Evolutionary conservation across 2,329 filamentous ascomycete genomes (phyloP).

Genomic region (Knufia fluminis): DNA sequence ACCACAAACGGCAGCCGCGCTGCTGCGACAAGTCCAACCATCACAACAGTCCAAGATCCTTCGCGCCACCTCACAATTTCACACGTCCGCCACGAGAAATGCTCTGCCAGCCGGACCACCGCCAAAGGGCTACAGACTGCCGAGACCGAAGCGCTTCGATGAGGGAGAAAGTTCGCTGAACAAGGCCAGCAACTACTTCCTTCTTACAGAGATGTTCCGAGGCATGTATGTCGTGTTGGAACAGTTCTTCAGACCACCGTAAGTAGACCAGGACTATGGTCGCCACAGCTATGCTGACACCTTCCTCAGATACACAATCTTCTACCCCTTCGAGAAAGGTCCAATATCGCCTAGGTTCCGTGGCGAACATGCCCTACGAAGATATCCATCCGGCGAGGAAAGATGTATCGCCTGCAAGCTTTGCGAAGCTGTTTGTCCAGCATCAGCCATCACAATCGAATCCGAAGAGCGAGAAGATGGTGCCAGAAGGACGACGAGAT

Average conservation of each 20-base stretch:
- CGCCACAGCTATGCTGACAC: slow-evolving; percentile 11
- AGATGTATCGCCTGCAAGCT: slow-evolving; percentile 99
- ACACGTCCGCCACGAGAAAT: slow-evolving; percentile 51
- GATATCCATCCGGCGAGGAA: slow-evolving; percentile 96
- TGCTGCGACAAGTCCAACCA: slow-evolving; percentile 20
- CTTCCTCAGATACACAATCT: slow-evolving; percentile 77
- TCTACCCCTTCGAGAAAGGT: slow-evolving; percentile 97
- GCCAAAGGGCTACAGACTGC: slow-evolving; percentile 70
- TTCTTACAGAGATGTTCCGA: slow-evolving; percentile 88
- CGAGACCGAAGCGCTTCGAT: slow-evolving; percentile 67
- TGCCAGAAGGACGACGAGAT: slow-evolving; percentile 86
- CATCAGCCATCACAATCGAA: slow-evolving; percentile 97
- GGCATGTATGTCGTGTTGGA: slow-evolving; percentile 97
- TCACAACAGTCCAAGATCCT: slow-evolving; percentile 26
- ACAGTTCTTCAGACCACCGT: slow-evolving; percentile 98
- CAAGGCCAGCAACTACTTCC: slow-evolving; percentile 84
- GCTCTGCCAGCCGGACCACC: slow-evolving; percentile 67
- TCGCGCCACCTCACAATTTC: slow-evolving; percentile 51
- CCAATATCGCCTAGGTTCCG: slow-evolving; percentile 97
- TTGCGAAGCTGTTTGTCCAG: slow-evolving; percentile 96
- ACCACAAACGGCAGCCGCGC: slow-evolving; percentile 28
- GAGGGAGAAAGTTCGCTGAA: slow-evolving; percentile 72
- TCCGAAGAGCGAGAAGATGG: slow-evolving; percentile 96
- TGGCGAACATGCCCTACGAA: slow-evolving; percentile 90
- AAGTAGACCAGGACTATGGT: slow-evolving; percentile 41